Conservation (phyloP, 2,329 filamentous ascomycete species). For the Alternaria consortialis region DNA sequence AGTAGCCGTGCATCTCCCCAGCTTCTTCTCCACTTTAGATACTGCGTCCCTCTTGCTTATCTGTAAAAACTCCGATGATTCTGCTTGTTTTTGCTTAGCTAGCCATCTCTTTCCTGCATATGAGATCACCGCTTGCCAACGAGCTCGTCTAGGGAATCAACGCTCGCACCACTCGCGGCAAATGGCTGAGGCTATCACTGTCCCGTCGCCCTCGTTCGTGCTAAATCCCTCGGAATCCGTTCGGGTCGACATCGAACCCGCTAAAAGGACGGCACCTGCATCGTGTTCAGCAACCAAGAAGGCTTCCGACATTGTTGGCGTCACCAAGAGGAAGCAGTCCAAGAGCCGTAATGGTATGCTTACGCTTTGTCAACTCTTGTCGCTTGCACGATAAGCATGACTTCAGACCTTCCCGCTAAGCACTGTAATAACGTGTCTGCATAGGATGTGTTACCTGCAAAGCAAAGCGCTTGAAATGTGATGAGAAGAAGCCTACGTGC, state of each 20-base stretch:
- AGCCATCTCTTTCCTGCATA: slow-evolving; percentile 2
- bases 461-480: slow-evolving; percentile 76
- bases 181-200: slow-evolving; percentile 66
- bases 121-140: slow-evolving; percentile 14
- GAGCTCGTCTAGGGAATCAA: slow-evolving; percentile 26
- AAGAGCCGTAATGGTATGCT: slow-evolving; percentile 77
- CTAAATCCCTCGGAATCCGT: slow-evolving; percentile 18
- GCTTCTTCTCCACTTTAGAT: slow-evolving; percentile 41
- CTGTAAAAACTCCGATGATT: slow-evolving; percentile 4
- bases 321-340: slow-evolving; percentile 73
- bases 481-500: slow-evolving; percentile 74
- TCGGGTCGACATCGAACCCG: slow-evolving; percentile 19
- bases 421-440: slow-evolving; percentile 15
- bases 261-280: slow-evolving; percentile 36
- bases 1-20: slow-evolving; percentile 25
- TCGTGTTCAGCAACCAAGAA: slow-evolving; percentile 31
- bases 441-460: slow-evolving; percentile 78
- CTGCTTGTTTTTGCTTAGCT: slow-evolving; percentile 6
- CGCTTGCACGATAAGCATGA: background rate
- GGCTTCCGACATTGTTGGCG: slow-evolving; percentile 46
- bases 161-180: slow-evolving; percentile 24
- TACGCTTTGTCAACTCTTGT: slow-evolving; percentile 1
- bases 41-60: slow-evolving; percentile 27
- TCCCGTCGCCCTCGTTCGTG: slow-evolving; percentile 60
- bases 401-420: background rate